A percentile compares a stretch with the other conserved stretches of the same genome.
phyloP scores from a whole-genome alignment of 768 basidiomycete genomes.

The Lactarius tabidus region DNA sequence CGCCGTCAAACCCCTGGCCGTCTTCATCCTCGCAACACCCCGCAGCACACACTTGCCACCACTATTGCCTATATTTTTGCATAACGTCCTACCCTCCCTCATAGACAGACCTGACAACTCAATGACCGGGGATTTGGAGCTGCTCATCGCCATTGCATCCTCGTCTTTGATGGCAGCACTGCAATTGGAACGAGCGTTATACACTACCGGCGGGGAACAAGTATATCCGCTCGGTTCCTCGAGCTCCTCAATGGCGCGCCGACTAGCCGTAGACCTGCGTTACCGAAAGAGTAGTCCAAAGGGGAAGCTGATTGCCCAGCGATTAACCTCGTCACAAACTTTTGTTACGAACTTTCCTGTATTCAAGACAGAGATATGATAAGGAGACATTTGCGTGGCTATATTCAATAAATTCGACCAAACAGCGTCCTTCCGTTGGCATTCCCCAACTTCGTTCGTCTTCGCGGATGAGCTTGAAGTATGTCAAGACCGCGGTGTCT shows the following conservation, averaged over 20 bases:
- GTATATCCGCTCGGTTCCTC: conserved; percentile 54
- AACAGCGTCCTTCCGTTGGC: neutral
- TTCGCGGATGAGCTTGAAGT: neutral
- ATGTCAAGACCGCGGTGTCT: neutral
- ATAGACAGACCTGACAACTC: conserved; percentile 50
- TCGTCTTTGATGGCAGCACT: conserved; percentile 63
- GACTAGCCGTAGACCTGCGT: conserved; percentile 60
- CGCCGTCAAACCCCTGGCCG: conserved; percentile 58
- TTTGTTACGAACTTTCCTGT: conserved; percentile 75
- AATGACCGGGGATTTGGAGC: conserved; percentile 53
- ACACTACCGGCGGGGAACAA: conserved; percentile 48
- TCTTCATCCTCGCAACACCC: conserved; percentile 64
- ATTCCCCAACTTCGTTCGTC: neutral
- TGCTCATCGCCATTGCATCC: conserved; percentile 60
- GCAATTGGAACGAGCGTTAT: conserved; percentile 67
- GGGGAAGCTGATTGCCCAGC: conserved; percentile 52
- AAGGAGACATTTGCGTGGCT: neutral
- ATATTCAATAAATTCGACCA: neutral
- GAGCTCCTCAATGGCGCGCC: conserved; percentile 59
- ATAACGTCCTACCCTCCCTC: conserved; percentile 60
- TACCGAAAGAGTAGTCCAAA: conserved; percentile 46
- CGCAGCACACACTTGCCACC: conserved; percentile 51
- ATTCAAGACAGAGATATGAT: conserved; percentile 42
- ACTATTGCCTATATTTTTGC: conserved; percentile 69
- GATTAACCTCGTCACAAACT: conserved; percentile 54